Evolutionary conservation across 1,139 yeast species (phyloP).

Genomic region (Suzukiozyma palmioleophila): DNA sequence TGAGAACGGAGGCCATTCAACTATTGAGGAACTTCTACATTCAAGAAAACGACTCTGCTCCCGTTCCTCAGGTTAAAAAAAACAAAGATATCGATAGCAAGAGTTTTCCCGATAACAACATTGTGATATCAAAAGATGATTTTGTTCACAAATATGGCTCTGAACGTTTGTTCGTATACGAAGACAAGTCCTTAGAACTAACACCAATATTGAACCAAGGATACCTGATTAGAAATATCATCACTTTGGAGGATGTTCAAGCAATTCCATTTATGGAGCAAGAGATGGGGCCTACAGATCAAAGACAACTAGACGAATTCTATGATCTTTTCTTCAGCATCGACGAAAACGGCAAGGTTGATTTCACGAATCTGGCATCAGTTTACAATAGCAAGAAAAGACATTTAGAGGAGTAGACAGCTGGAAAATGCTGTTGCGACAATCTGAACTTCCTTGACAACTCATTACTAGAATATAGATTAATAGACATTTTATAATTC

Average conservation of each 20-base stretch:
- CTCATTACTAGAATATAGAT: too few relatives aligned
- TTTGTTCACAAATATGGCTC: conserved; percentile 26
- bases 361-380: conserved; percentile 18
- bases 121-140: conserved; percentile 15
- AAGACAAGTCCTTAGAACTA: conserved; percentile 18
- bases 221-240: conserved; percentile 20
- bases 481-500: too few relatives aligned
- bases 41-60: conserved; percentile 81
- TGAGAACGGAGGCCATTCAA: conserved; percentile 78
- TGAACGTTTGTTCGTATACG: conserved; percentile 15
- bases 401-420: conserved; percentile 7
- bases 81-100: conserved; percentile 67
- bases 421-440: too few relatives aligned
- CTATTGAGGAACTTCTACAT: conserved; percentile 78
- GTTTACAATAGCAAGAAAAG: conserved; percentile 18
- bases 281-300: conserved; percentile 11
- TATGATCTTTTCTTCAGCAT: conserved; percentile 29
- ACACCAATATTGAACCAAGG: conserved; percentile 27
- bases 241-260: conserved; percentile 14
- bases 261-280: conserved; percentile 20
- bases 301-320: conserved; percentile 23
- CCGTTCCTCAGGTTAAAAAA: conserved; percentile 71
- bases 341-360: conserved; percentile 20
- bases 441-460: too few relatives aligned
- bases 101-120: conserved; percentile 49